Percentiles rank a stretch among this genome's conserved stretches.
Evolutionary conservation across 768 basidiomycete genomes (phyloP).

Genomic region (Russula earlei): DNA sequence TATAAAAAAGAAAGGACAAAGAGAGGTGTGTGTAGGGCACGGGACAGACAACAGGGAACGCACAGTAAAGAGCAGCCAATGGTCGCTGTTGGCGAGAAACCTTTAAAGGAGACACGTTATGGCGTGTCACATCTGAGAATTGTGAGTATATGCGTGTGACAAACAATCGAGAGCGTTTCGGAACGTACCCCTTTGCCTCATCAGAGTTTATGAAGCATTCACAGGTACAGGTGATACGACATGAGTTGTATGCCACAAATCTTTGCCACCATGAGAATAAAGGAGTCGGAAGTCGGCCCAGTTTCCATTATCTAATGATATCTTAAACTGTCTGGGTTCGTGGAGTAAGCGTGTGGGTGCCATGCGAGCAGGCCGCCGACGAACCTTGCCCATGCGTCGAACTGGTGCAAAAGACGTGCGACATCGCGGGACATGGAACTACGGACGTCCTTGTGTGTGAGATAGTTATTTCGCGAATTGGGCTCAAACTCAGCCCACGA

Average conservation of each 20-base stretch:
- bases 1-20: too few species aligned
- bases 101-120: too few species aligned
- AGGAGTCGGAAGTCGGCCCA: too few species aligned
- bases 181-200: not conserved
- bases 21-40: too few species aligned
- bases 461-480: not conserved
- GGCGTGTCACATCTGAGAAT: not conserved
- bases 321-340: too few species aligned
- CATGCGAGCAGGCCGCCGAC: not conserved
- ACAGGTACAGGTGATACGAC: not conserved
- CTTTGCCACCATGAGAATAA: too few species aligned
- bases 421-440: not conserved
- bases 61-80: too few species aligned
- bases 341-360: not conserved
- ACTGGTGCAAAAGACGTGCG: not conserved
- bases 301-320: too few species aligned
- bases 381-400: not conserved
- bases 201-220: not conserved
- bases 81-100: too few species aligned
- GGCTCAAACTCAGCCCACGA: constrained; percentile 3
- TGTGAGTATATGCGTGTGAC: constrained; percentile 7
- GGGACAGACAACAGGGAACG: too few species aligned
- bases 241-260: not conserved
- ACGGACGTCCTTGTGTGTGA: not conserved
- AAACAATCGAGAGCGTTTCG: not conserved